Base-by-base conservation (phyloP, 75 land plant species). In the Isoetes taiwanensis region DNA sequence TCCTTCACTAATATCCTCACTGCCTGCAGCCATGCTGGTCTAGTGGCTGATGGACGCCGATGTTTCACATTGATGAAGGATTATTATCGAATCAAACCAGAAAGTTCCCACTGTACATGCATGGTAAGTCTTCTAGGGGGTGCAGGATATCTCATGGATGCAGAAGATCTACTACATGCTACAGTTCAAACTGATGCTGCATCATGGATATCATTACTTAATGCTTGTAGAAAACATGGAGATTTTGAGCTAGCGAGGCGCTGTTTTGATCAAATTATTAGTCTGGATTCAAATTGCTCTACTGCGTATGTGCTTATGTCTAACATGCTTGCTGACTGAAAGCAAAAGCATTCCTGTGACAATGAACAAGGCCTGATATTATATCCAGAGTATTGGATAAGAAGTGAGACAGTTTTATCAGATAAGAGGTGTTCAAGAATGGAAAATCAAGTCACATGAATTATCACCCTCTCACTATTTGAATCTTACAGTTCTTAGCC, bases 211-310 rank as follows among this genome's bases (percentile, higher is more conserved):
- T 52, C 21, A 6, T 31, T 52, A 11, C 23, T 52, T 3, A 31
- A 23, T 3, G 55, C 27, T 28, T 52, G 25, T 12, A 31, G 2
- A 5, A 2, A 16, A 20, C 55, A 52, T 52, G 55, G 25, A 14
- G 27, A 52, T 26, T 26, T 52, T 52, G 55, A 52, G 55, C 4
- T 52, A 3, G 55, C 55, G 23, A 52, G 3, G 55, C 21, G 55
- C 31, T 28, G 31, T 5, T 52, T 52, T 52, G 55, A 52, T 16
- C 4, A 12, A 2, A 31, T 12, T 1, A 20, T 52, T n/a, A 31
- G 14, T n/a, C 2, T 52, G 2, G 3, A 5, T 28, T 31, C 55
- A 14, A 6, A 2, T 6, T 16, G 14, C 12, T 2, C 23, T 21
- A 31, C 16, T 21, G 55, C 55, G 12, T 52, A 52, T 12, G 3